Percentiles rank a stretch among this genome's conserved stretches.
These are phyloP conservation scores for Wolfiporia cocos DNA, from an alignment of 1,284 basidiomycete species.

Conservation along the genomic window DNA sequence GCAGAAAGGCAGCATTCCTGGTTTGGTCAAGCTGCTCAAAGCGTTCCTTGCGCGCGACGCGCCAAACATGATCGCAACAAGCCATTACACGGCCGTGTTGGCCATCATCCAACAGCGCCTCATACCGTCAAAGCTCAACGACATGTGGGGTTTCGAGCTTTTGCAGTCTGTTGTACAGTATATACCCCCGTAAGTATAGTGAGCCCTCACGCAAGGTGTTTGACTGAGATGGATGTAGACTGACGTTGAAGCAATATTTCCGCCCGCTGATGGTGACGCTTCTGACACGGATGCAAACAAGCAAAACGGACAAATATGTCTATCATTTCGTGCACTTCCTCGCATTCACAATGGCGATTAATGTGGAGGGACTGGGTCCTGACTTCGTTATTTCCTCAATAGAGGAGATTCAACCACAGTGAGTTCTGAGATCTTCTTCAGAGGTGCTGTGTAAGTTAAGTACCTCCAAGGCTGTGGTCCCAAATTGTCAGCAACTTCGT, in stretches of 20 bases:
- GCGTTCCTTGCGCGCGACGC: slow-evolving; percentile 80
- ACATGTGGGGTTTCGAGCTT: slow-evolving; percentile 89
- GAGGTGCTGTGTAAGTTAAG: slow-evolving; percentile 4
- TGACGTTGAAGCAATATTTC: slow-evolving; percentile 68
- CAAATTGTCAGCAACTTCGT: slow-evolving; percentile 81
- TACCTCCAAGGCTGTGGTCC: slow-evolving; percentile 65
- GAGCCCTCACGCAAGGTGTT: neutral
- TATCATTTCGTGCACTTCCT: slow-evolving; percentile 83
- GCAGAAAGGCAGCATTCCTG: slow-evolving; percentile 94
- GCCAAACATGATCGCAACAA: slow-evolving; percentile 60
- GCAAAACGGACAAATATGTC: slow-evolving; percentile 87
- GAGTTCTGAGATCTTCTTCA: slow-evolving; percentile 24
- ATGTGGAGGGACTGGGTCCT: slow-evolving; percentile 67
- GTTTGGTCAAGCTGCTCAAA: slow-evolving; percentile 83
- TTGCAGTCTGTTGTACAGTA: slow-evolving; percentile 73
- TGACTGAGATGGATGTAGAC: slow-evolving; percentile 31
- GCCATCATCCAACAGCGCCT: slow-evolving; percentile 91
- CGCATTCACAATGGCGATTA: slow-evolving; percentile 68
- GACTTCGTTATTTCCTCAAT: slow-evolving; percentile 75
- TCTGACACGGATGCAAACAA: slow-evolving; percentile 81
- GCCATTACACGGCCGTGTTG: slow-evolving; percentile 76
- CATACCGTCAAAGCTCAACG: slow-evolving; percentile 85
- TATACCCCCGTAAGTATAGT: slow-evolving; percentile 62
- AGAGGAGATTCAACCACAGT: slow-evolving; percentile 87
- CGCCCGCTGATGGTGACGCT: slow-evolving; percentile 78